Conservation (phyloP, 2,329 filamentous ascomycete species). For the Parastagonospora nodorum region DNA sequence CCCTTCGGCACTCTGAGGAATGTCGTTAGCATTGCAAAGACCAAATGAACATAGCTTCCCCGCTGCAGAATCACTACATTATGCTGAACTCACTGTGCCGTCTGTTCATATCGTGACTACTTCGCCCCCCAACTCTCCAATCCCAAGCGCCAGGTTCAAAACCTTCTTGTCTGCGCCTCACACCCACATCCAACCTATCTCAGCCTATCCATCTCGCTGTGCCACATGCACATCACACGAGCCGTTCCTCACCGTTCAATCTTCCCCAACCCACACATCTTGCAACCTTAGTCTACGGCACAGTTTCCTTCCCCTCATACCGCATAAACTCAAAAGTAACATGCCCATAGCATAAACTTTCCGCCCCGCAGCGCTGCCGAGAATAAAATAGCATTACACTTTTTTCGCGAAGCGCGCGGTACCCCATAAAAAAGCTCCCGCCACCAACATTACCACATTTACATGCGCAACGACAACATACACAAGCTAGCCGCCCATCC, state of each 20-base stretch:
- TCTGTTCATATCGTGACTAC: neutral
- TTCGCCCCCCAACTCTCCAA: neutral
- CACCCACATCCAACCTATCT: neutral
- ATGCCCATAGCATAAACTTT: too few species aligned
- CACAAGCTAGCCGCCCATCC: neutral
- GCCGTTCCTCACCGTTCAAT: slow-evolving; percentile 6
- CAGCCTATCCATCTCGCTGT: slow-evolving; percentile 7
- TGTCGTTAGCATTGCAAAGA: slow-evolving; percentile 50
- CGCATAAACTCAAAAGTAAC: too few species aligned
- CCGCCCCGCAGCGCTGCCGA: too few species aligned
- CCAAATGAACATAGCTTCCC: slow-evolving; percentile 10
- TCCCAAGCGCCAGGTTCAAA: neutral
- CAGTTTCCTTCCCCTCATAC: neutral
- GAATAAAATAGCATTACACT: too few species aligned
- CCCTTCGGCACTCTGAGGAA: slow-evolving; percentile 83
- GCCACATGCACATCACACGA: slow-evolving; percentile 11
- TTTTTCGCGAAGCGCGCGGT: too few species aligned
- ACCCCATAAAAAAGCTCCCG: too few species aligned
- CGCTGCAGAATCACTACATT: too few species aligned
- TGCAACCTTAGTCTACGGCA: neutral
- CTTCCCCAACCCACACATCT: too few species aligned
- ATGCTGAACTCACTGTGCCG: too few species aligned
- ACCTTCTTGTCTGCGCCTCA: neutral
- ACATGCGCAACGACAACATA: neutral
- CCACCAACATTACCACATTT: neutral